Evolutionary conservation across 202 grass and related monocot genomes (phyloP).

Genomic region (Zizania palustris): DNA sequence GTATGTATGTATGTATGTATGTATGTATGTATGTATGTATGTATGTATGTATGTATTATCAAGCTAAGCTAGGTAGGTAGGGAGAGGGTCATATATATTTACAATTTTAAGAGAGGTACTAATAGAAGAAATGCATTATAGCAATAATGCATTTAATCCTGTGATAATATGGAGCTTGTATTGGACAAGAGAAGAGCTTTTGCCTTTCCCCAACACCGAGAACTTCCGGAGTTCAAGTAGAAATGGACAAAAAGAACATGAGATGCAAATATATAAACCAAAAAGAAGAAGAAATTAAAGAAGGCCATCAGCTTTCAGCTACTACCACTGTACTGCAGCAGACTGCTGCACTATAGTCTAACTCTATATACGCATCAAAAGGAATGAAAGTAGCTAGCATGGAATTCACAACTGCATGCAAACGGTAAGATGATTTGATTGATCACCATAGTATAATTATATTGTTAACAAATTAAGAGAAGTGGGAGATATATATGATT

Average conservation of each 20-base stretch:
- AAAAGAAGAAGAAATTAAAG: constrained; percentile 9
- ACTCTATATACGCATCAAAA: constrained; percentile 11
- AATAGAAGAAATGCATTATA: not conserved
- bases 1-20: too few relatives aligned
- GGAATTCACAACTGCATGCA: not conserved
- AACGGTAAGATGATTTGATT: not conserved
- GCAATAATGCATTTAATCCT: constrained; percentile 4
- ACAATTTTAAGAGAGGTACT: not conserved
- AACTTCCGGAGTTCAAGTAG: not conserved
- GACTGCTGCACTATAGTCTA: not conserved
- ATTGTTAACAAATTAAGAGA: not conserved
- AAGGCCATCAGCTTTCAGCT: not conserved
- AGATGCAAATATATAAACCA: not conserved
- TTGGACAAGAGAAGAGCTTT: constrained; percentile 8
- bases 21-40: too few relatives aligned
- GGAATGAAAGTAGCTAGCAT: not conserved
- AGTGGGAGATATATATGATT: not conserved
- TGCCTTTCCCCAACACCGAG: constrained; percentile 7
- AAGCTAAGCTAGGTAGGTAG: too few relatives aligned
- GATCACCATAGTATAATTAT: too few relatives aligned
- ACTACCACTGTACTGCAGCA: not conserved
- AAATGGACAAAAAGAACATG: constrained; percentile 35
- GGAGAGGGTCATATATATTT: not conserved
- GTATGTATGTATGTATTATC: too few relatives aligned
- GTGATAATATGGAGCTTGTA: not conserved